Evolutionary conservation across 2,329 filamentous ascomycete species (phyloP).

Genomic region (Teratosphaeria epicoccoides): DNA sequence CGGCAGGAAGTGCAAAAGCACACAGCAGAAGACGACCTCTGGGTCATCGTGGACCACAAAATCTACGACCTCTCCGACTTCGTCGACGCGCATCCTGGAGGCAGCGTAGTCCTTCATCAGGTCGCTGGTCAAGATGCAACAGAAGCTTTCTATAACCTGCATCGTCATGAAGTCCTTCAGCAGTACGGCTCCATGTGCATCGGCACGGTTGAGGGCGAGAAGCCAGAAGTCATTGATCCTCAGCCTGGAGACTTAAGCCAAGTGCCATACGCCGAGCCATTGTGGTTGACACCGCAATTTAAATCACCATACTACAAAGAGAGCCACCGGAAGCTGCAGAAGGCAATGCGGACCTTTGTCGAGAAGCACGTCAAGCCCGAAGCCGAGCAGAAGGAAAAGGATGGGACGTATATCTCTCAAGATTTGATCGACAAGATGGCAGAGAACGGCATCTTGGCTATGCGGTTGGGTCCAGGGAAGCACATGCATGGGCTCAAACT

Average conservation of each 20-base stretch:
- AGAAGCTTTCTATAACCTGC: conserved; percentile 78
- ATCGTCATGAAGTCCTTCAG: conserved; percentile 76
- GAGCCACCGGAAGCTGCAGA: conserved; percentile 57
- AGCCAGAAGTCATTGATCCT: conserved; percentile 59
- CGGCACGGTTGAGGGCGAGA: conserved; percentile 65
- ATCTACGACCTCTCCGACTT: conserved; percentile 85
- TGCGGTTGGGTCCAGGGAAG: conserved; percentile 73
- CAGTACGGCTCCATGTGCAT: conserved; percentile 68
- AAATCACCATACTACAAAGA: conserved; percentile 73
- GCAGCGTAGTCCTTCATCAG: conserved; percentile 67
- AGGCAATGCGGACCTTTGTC: conserved; percentile 61
- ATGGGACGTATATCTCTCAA: conserved; percentile 58
- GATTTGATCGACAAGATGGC: conserved; percentile 70
- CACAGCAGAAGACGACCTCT: conserved; percentile 63
- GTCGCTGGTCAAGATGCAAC: conserved; percentile 76
- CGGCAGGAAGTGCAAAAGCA: conserved; percentile 38
- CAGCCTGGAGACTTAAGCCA: conserved; percentile 60
- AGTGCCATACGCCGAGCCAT: conserved; percentile 75
- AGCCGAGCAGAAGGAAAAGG: conserved; percentile 63
- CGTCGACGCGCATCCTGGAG: conserved; percentile 73
- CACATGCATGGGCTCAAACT: conserved; percentile 63
- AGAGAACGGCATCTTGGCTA: conserved; percentile 62
- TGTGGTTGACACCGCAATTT: conserved; percentile 71
- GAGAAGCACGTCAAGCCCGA: conserved; percentile 63
- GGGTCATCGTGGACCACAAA: conserved; percentile 77